Evolutionary conservation across 2,329 filamentous ascomycete genomes (phyloP), one percentile per base, ranked within the genome.

Genomic region (Teratosphaeria zuluensis): DNA sequence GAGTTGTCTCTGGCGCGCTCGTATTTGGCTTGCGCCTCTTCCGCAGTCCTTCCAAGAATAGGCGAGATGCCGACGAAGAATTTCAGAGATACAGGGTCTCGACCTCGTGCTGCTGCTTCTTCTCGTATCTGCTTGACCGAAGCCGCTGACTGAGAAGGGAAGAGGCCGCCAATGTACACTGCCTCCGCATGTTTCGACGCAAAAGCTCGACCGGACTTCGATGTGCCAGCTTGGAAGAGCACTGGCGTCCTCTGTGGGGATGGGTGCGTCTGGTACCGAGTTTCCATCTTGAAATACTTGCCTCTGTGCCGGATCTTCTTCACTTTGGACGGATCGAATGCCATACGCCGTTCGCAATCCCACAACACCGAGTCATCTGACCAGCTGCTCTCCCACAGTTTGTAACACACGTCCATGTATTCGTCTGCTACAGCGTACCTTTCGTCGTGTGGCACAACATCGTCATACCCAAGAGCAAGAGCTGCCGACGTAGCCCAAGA

Each of bases 161-260:
- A 72, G 60, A 78, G 73, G 0, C 77, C 78, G 11, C 75, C 72
- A 0, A 80, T 59, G 60, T 80, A 89, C 55, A 89, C 85, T 2
- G 81, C 85, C 66, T 90, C 87, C 0, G 86, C 87, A 67, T 89
- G 85, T 63, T 85, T 81, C 0, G 85, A 84, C 0, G 85, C 85
- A 64, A 90, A 89, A 0, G 74, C 71, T 69, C 86, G 87, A 1
- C 86, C 86, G 0, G 84, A 79, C 55, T 78, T 81, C 0, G 83
- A 87, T 0, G 86, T 86, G 0, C 87, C 87, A 0, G 87, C 87
- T 69, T 90, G 87, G 3, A 89, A 77, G 4, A 89, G 78, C 1
- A 89, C 76, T 0, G 87, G 87, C 1, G 81, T 84, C 0, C 81
- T 71, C 63, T 84, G 81, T 3, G 80, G 80, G 0, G 81, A 82